Percentiles rank a stretch among this genome's conserved stretches.
Evolutionary conservation across 2,329 filamentous ascomycete species (phyloP).

Genomic region (Hypoxylon sp.): DNA sequence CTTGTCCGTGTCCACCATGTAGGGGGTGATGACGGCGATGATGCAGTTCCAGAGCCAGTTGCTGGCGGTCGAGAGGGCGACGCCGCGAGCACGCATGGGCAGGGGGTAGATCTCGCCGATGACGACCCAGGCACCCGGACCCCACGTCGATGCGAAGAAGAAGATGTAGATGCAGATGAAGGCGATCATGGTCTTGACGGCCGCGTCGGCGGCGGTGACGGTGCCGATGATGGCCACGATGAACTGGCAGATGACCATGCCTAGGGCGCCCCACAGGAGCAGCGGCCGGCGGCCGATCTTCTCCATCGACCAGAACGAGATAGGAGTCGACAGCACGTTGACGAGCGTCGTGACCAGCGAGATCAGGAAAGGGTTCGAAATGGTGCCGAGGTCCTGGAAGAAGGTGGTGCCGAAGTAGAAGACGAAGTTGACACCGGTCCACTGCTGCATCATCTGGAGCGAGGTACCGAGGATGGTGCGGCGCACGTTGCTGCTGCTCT

Average conservation of each 20-base stretch:
- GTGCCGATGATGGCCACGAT: constrained; percentile 80
- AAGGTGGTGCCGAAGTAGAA: constrained; percentile 90
- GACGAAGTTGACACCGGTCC: constrained; percentile 89
- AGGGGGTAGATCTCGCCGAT: constrained; percentile 93
- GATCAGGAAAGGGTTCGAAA: constrained; percentile 83
- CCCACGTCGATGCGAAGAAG: constrained; percentile 92
- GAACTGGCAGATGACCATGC: constrained; percentile 90
- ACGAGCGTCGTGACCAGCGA: constrained; percentile 87
- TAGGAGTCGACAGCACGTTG: constrained; percentile 85
- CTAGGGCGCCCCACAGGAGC: constrained; percentile 80
- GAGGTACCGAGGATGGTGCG: constrained; percentile 78
- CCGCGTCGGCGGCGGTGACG: constrained; percentile 60
- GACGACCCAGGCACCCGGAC: constrained; percentile 79
- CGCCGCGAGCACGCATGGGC: constrained; percentile 87
- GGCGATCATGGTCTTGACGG: constrained; percentile 78
- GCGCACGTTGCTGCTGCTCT: constrained; percentile 75
- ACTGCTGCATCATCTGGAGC: constrained; percentile 84
- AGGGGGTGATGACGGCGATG: constrained; percentile 76
- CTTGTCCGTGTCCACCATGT: constrained; percentile 70
- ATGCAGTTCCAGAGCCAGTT: constrained; percentile 94
- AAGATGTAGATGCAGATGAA: constrained; percentile 95
- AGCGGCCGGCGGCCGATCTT: constrained; percentile 82
- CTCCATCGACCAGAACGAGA: constrained; percentile 91
- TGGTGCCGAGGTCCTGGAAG: constrained; percentile 81
- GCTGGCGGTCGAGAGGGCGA: constrained; percentile 85